phyloP scores from a whole-genome alignment of 257 asterid genomes.

The Craterostigma plantagineum region DNA sequence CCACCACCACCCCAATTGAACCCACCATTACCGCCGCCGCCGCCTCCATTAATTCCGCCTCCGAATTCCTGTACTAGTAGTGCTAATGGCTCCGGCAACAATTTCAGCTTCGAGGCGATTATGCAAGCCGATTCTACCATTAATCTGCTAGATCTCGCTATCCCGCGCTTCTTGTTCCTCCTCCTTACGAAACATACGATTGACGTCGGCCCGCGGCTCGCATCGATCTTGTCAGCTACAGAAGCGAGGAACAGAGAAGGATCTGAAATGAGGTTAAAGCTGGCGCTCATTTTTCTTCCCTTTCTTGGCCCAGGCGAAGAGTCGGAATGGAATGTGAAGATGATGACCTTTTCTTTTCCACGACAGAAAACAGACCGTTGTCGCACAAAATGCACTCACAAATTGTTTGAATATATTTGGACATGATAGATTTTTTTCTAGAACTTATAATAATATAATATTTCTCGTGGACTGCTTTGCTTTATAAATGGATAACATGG shows the following conservation, averaged over 20 bases:
- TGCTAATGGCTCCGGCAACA: conserved; percentile 58
- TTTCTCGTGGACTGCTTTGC: too few relatives aligned
- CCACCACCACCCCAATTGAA: conserved; percentile 47
- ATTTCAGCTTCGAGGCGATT: conserved; percentile 43
- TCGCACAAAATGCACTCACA: too few relatives aligned
- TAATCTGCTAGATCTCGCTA: conserved; percentile 27
- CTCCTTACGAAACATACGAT: conserved; percentile 20
- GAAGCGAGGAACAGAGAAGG: conserved; percentile 5
- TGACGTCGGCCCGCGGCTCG: conserved; percentile 3
- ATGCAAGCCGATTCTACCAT: conserved; percentile 38
- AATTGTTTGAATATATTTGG: too few relatives aligned
- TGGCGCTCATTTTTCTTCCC: conserved; percentile 9
- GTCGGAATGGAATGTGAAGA: too few relatives aligned
- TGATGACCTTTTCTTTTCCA: too few relatives aligned
- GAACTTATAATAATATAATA: too few relatives aligned
- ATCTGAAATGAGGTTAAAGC: conserved; percentile 10
- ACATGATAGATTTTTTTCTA: too few relatives aligned
- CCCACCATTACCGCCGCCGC: conserved; percentile 23
- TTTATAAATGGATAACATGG: too few relatives aligned
- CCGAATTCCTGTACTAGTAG: conserved; percentile 32
- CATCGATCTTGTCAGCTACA: conserved; percentile 1
- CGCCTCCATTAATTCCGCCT: conserved; percentile 38
- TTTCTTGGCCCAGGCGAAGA: too few relatives aligned
- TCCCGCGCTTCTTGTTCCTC: conserved; percentile 21
- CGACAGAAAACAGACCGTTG: too few relatives aligned